A percentile compares a stretch with the other conserved stretches of the same genome.
These are phyloP conservation scores for Neurospora africana DNA, from an alignment of 495 filamentous ascomycete genomes.

Conservation along the genomic window DNA sequence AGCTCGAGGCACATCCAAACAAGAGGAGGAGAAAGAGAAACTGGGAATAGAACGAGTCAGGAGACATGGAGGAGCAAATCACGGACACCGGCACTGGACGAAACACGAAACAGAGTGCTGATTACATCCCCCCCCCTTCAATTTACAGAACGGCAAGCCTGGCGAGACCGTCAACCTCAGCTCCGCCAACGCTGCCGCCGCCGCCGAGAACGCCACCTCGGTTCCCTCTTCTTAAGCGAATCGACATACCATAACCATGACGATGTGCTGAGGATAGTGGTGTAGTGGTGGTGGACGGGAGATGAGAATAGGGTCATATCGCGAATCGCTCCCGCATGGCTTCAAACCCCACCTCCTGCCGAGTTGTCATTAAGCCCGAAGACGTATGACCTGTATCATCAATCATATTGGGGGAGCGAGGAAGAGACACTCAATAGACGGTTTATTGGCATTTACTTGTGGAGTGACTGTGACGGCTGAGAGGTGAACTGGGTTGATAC, in stretches of 20 bases:
- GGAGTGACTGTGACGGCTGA: neutral
- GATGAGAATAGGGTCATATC: neutral
- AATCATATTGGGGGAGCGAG: slow-evolving; percentile 9
- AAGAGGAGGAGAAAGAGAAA: neutral
- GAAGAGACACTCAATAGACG: slow-evolving; percentile 12
- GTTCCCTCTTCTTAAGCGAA: neutral
- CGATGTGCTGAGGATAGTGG: neutral
- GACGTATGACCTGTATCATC: slow-evolving; percentile 18
- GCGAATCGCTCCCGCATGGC: neutral
- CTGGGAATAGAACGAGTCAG: no score
- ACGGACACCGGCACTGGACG: no score
- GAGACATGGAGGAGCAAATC: no score
- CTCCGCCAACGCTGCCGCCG: slow-evolving; percentile 56
- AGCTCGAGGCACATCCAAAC: neutral
- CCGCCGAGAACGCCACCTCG: slow-evolving; percentile 36
- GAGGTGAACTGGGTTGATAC: neutral
- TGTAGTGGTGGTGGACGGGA: neutral
- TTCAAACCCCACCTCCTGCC: neutral
- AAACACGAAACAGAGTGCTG: no score
- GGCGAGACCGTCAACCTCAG: slow-evolving; percentile 70
- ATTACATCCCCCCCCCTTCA: neutral
- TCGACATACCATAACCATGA: neutral
- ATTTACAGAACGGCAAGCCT: slow-evolving; percentile 84
- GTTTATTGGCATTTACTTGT: neutral
- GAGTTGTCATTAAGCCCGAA: neutral